phyloP scores from a whole-genome alignment of 2,329 filamentous ascomycete species.

The Trichophyton verrucosum region DNA sequence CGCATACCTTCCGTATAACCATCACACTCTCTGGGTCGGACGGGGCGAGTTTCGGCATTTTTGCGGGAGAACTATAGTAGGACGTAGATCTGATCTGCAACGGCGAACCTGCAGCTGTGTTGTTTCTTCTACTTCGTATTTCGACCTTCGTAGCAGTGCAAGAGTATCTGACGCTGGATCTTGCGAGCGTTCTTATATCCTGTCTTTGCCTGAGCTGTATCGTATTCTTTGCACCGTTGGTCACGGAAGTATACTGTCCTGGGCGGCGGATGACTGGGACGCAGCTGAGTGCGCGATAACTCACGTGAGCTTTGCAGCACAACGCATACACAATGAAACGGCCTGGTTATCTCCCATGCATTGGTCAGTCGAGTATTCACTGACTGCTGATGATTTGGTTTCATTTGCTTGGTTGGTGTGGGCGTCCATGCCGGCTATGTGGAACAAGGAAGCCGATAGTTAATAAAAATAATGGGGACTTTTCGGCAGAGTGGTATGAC shows the following conservation, averaged over 20 bases:
- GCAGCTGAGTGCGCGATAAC: not conserved
- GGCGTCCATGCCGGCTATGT: not conserved
- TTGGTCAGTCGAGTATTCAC: not conserved
- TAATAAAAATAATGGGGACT: too few relatives aligned
- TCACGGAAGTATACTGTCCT: not conserved
- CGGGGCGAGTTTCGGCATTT: conserved; percentile 43
- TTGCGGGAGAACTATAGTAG: not conserved
- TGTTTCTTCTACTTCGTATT: not conserved
- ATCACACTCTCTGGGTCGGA: conserved; percentile 67
- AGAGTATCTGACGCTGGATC: not conserved
- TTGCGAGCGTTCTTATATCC: not conserved
- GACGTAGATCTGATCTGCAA: not conserved
- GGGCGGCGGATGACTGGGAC: not conserved
- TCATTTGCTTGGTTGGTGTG: not conserved
- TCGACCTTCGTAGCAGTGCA: not conserved
- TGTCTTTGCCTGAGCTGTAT: not conserved
- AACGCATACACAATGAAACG: not conserved
- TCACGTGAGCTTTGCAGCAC: not conserved
- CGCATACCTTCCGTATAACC: conserved; percentile 69
- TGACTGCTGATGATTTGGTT: not conserved
- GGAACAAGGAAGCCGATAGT: not conserved
- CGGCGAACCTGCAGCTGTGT: not conserved
- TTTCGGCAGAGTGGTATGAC: not conserved
- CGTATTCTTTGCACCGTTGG: not conserved
- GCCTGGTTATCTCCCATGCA: not conserved